Conservation (phyloP, 2,329 filamentous ascomycete species). For the Ambrosiella xylebori region DNA sequence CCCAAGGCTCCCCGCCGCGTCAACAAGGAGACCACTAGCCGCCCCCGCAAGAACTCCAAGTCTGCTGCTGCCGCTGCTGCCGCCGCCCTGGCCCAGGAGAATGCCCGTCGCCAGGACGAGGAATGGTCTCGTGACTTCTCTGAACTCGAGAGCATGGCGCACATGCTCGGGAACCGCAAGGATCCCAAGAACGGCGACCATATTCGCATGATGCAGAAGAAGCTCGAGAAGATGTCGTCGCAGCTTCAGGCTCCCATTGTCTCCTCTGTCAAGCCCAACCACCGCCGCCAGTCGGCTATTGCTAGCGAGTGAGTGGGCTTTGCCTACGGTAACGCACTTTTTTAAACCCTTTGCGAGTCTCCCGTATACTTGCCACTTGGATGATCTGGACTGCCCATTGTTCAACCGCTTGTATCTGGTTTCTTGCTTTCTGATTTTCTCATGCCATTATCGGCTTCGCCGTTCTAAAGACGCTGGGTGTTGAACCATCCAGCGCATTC, state of each 20-base stretch:
- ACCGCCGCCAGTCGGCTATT: constrained; percentile 11
- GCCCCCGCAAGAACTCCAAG: constrained; percentile 15
- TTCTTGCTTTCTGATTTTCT: background rate
- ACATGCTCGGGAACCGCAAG: constrained; percentile 30
- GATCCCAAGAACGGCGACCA: constrained; percentile 36
- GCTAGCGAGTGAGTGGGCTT: background rate
- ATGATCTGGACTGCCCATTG: background rate
- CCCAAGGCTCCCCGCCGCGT: constrained; percentile 19
- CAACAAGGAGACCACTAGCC: constrained; percentile 1
- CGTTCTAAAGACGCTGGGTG: background rate
- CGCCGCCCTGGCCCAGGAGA: constrained; percentile 9
- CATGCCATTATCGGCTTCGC: background rate
- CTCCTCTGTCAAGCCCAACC: constrained; percentile 15
- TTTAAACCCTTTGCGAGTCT: constrained; percentile 1
- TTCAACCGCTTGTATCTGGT: background rate
- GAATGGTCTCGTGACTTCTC: constrained; percentile 46
- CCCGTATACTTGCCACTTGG: background rate
- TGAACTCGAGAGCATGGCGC: constrained; percentile 42
- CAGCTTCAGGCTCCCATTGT: constrained; percentile 20
- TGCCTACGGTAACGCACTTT: background rate
- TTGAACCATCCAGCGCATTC: background rate
- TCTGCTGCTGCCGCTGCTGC: constrained; percentile 12
- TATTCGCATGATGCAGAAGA: constrained; percentile 33
- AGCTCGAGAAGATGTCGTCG: constrained; percentile 34
- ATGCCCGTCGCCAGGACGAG: constrained; percentile 18